Conservation (phyloP, 2,329 filamentous ascomycete species). For the Diplodia sapinea region DNA sequence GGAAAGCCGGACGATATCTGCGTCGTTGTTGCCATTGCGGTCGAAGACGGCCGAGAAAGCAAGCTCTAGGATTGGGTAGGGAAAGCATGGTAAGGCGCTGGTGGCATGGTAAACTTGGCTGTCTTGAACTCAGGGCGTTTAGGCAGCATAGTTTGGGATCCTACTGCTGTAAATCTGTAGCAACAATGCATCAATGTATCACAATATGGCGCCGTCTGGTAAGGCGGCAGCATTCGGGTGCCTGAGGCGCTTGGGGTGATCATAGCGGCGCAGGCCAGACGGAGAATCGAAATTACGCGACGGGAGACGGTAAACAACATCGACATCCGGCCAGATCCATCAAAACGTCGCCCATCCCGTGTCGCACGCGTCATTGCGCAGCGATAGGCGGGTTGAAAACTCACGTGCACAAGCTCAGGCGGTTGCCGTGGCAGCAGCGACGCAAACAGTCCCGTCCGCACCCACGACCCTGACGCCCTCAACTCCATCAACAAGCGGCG, state of each 20-base stretch:
- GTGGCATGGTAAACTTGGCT: conserved; percentile 10
- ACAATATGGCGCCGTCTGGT: background rate
- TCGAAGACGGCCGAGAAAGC: conserved; percentile 27
- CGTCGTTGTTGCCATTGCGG: conserved; percentile 69
- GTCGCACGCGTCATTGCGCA: conserved; percentile 8
- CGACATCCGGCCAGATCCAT: conserved; percentile 17
- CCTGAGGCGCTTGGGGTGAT: conserved; percentile 21
- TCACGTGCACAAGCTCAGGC: conserved; percentile 13
- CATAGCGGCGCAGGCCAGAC: conserved; percentile 19
- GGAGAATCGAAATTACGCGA: conserved; percentile 18
- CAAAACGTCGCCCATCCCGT: background rate
- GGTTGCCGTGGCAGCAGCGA: conserved; percentile 29
- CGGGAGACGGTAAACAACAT: conserved; percentile 1
- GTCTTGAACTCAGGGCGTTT: conserved; percentile 11
- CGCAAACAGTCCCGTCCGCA: conserved; percentile 12
- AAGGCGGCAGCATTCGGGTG: background rate
- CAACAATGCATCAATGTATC: conserved; percentile 3
- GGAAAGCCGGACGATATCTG: conserved; percentile 97
- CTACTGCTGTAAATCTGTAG: conserved; percentile 5
- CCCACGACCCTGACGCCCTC: conserved; percentile 36
- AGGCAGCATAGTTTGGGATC: background rate
- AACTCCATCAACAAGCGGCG: conserved; percentile 41
- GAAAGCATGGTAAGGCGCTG: conserved; percentile 24
- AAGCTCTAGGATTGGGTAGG: conserved; percentile 8
- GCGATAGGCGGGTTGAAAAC: conserved; percentile 15